Base-by-base conservation (phyloP, 2,329 filamentous ascomycete genomes). In the Dactylellina cionopaga region DNA sequence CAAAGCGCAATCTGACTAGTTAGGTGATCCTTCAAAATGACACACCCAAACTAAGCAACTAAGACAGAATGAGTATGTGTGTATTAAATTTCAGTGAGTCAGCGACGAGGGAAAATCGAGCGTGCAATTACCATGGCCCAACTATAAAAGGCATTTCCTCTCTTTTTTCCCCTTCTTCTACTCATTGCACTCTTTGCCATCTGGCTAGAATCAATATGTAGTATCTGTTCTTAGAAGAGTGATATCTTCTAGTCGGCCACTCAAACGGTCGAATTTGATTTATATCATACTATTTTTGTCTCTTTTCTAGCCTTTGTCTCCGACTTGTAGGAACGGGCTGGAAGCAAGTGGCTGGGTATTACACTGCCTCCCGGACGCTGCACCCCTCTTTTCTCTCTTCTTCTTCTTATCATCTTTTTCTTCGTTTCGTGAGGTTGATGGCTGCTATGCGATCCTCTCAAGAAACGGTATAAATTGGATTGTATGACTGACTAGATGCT, bases 141-240 rank as follows among this genome's bases (percentile, higher is more conserved):
- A 22, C n/a, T 59, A 59, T 59, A 59, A 59, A 59, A 47, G 27
- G 27, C 39, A n/a, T 17, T 33, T 27, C 55, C 55, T 17, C 55
- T n/a, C 5, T 25, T 27, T 47, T 47, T 59, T 17, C 17, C 10
- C 27, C 47, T 41, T 59, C 47, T 17, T 29, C 37, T 59, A 39
- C 39, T 15, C 15, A 59, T 7, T 47, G 24, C 43, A 22, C 55
- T 60, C 55, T 47, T 24, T 60, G 41, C 55, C 55, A 15, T 27
- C 25, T 60, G 41, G 41, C 55, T 47, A 37, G 51, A 44, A 62
- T 62, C 43, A 39, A 39, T 6, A 11, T 39, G 58, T 63, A 63
- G 58, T 63, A 63, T 63, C 58, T 63, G 58, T 63, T 63, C 58
- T 63, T 49, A 52, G 33, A 63, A 63, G 58, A 44, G 58, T 63